phyloP scores from a whole-genome alignment of 345 rosid species.

The Gossypium rotundifolium region DNA sequence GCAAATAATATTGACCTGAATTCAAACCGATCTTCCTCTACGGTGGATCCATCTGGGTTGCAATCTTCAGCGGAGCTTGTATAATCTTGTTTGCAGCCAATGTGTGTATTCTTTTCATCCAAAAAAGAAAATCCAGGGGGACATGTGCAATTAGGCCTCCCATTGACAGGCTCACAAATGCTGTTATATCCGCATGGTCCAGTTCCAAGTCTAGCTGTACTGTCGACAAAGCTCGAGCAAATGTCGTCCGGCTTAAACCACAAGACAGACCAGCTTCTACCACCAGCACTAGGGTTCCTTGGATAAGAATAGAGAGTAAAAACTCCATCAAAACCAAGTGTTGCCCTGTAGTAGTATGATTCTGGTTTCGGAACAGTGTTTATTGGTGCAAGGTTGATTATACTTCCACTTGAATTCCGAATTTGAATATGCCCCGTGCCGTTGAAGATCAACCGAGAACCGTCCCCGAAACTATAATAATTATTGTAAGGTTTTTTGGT shows the following conservation, averaged over 20 bases:
- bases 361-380: background rate
- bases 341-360: slow-evolving; percentile 10
- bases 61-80: slow-evolving; percentile 5
- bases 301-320: slow-evolving; percentile 8
- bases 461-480: background rate
- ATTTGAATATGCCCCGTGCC: background rate
- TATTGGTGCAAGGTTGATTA: background rate
- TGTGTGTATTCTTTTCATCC: slow-evolving; percentile 1
- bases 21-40: background rate
- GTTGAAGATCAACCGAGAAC: slow-evolving; percentile 7
- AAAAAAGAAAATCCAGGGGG: slow-evolving; percentile 1
- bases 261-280: background rate
- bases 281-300: background rate
- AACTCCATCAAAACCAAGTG: slow-evolving; percentile 12
- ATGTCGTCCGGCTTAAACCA: background rate
- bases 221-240: background rate
- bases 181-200: slow-evolving; percentile 17
- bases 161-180: background rate
- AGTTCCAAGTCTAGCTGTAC: background rate
- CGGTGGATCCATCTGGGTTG: background rate
- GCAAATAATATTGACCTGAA: background rate
- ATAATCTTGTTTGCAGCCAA: slow-evolving; percentile 10
- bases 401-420: background rate
- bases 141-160: slow-evolving; percentile 11
- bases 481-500: background rate